Evolutionary conservation across 257 asterid species (phyloP).

Genomic region (Rhazya stricta): DNA sequence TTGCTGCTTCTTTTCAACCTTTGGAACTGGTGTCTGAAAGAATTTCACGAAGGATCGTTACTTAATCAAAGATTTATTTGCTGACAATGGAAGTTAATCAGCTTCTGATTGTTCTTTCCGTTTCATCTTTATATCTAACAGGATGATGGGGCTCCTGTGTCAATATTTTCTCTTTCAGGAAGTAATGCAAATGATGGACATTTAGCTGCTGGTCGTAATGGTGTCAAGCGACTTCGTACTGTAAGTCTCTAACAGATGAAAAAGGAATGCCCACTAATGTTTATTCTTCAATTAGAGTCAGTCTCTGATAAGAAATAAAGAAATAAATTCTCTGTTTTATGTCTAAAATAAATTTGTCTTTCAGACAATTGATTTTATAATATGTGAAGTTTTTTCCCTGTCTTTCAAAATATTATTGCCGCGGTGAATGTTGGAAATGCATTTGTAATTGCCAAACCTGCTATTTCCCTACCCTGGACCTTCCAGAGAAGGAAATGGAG

Average conservation of each 20-base stretch:
- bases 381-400: background rate
- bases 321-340: background rate
- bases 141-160: slow-evolving; percentile 98
- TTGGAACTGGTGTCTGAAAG: background rate
- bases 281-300: background rate
- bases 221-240: slow-evolving; percentile 97
- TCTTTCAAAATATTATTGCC: background rate
- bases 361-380: background rate
- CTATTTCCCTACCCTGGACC: background rate
- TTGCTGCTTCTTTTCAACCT: background rate
- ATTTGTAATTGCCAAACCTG: background rate
- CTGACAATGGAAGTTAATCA: background rate
- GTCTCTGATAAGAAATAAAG: background rate
- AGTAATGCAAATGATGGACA: slow-evolving; percentile 81
- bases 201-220: slow-evolving; percentile 95
- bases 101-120: slow-evolving; percentile 19
- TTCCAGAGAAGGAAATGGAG: background rate
- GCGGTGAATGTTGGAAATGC: background rate
- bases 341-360: background rate
- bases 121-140: slow-evolving; percentile 25
- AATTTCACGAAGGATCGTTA: background rate
- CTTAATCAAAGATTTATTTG: background rate
- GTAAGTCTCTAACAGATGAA: slow-evolving; percentile 39
- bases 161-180: slow-evolving; percentile 90
- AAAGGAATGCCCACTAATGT: background rate